Evolutionary conservation across 2,329 filamentous ascomycete species (phyloP).

Genomic region (Ophiostoma piceae): DNA sequence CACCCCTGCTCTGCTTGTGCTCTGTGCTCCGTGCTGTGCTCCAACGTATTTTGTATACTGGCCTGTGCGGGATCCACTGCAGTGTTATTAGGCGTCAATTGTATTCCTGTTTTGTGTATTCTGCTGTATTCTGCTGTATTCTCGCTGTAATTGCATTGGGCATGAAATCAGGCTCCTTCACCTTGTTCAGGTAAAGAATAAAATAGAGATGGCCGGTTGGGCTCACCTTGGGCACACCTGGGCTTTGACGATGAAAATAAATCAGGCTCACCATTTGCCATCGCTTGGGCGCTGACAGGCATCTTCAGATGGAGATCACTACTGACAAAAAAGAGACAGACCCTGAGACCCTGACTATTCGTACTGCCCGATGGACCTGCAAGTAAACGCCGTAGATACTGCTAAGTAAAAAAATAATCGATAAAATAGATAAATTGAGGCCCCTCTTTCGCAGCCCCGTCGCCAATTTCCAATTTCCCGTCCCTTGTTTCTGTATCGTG

Average conservation of each 20-base stretch:
- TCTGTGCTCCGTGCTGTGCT: slow-evolving; percentile 1
- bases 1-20: not conserved
- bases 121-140: too few relatives aligned
- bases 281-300: not conserved
- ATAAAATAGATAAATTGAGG: not conserved
- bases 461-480: slow-evolving; percentile 11
- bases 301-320: not conserved
- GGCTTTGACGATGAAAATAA: not conserved
- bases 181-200: too few relatives aligned
- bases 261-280: not conserved
- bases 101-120: too few relatives aligned
- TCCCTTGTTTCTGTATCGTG: not conserved
- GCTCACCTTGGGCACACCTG: not conserved
- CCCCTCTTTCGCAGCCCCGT: slow-evolving; percentile 15
- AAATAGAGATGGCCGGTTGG: not conserved
- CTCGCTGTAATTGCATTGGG: too few relatives aligned
- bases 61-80: not conserved
- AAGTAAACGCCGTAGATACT: not conserved
- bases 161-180: too few relatives aligned
- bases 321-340: not conserved
- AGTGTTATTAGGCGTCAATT: not conserved
- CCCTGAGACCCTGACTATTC: slow-evolving; percentile 5
- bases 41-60: slow-evolving; percentile 13
- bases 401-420: not conserved
- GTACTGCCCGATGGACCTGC: slow-evolving; percentile 2